Evolutionary conservation across 371 early-diverging fungal species (phyloP), one percentile per base, ranked within the genome.

Genomic region (Mucor indicus): DNA sequence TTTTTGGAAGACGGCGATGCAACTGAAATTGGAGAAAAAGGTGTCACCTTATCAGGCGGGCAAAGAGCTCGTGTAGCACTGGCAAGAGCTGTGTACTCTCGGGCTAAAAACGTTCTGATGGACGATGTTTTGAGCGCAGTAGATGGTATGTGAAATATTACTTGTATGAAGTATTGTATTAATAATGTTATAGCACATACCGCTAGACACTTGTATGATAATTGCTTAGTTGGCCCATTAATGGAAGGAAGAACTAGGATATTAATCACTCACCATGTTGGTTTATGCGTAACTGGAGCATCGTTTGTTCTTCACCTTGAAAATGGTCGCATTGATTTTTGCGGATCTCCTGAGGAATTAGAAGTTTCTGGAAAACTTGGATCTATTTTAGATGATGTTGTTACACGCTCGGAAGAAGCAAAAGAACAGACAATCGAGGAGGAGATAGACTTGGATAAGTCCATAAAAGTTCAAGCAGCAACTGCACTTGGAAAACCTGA

Each of bases 11-110:
- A 85, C 43, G 96, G 95, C 30, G 98, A 98, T 59, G 43, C 73
- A 64, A 98, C 97, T 0, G 92, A 95, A 69, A 85, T 96, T 54
- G 97, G 96, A 15, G 96, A 95, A 64, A 84, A 84, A 32, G 90
- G 90, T 5, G 81, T 88, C 35, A 85, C 87, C 2, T 66, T 90
- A 12, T 85, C 85, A 6, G 90, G 89, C 38, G 89, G 90, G 10
- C 90, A 88, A 55, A 87, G 85, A 57, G 88, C 88, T 48, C 85
- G 90, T 55, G 86, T 93, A 13, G 74, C 87, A 0, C 62, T 93
- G 30, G 95, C 95, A 1, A 72, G 94, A 21, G 92, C 93, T 17
- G 87, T 92, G 9, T 92, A 92, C 62, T 83, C 86, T 46, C 64
- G 82, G 11, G 79, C 88, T 32, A 81, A 82, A 31, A 78, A 79